Percentiles rank a stretch among this genome's conserved stretches.
Evolutionary conservation across 129 eudicot species (phyloP).

Genomic region (Solidago caesia): DNA sequence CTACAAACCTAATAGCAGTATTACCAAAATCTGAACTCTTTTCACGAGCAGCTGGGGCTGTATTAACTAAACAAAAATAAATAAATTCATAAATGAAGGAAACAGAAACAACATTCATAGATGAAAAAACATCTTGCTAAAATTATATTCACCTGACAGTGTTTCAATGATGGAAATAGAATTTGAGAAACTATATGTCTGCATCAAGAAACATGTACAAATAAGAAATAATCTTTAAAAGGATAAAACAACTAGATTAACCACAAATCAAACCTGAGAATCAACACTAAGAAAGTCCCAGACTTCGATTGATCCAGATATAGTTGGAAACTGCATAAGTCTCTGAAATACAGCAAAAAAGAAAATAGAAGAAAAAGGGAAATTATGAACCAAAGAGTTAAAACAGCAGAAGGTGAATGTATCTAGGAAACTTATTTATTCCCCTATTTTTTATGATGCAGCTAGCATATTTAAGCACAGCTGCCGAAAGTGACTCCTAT

Average conservation of each 20-base stretch:
- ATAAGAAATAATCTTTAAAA: constrained; percentile 24
- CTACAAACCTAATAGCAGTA: constrained; percentile 22
- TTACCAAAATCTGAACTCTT: constrained; percentile 37
- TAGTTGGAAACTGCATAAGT: constrained; percentile 84
- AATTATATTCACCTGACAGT: constrained; percentile 61
- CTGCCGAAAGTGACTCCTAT: background rate
- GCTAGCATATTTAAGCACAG: background rate
- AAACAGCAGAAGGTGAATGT: constrained; percentile 15
- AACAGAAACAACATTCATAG: background rate
- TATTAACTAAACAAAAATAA: constrained; percentile 41
- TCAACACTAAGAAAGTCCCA: constrained; percentile 99
- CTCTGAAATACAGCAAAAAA: constrained; percentile 48
- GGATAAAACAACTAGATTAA: constrained; percentile 2
- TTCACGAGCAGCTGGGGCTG: constrained; percentile 35
- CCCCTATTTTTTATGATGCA: background rate
- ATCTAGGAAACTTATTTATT: constrained; percentile 7
- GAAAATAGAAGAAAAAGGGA: constrained; percentile 5
- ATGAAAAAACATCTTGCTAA: constrained; percentile 4
- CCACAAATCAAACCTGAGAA: constrained; percentile 72
- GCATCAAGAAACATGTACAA: constrained; percentile 34
- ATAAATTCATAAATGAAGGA: background rate
- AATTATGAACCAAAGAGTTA: constrained; percentile 21
- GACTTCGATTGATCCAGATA: constrained; percentile 95
- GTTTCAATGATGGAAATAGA: constrained; percentile 84
- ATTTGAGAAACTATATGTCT: constrained; percentile 81